These are phyloP conservation scores for Exophiala bonariae DNA, from an alignment of 2,329 filamentous ascomycete genomes.

Conservation along the genomic window DNA sequence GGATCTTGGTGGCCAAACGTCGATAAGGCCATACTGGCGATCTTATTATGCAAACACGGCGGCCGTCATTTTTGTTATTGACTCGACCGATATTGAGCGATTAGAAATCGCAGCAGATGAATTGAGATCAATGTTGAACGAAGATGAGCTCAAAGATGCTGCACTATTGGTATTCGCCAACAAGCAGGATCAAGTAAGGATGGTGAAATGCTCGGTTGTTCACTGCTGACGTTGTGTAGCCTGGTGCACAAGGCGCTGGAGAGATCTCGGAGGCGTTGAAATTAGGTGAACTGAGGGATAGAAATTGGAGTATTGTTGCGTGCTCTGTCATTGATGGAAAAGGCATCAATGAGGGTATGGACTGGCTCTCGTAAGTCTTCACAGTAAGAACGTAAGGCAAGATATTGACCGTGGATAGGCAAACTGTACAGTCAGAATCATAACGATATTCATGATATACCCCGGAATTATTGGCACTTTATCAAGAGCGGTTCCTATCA, in stretches of 20 bases:
- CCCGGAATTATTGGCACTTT: slow-evolving; percentile 2
- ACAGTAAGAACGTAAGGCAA: not conserved
- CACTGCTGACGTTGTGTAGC: slow-evolving; percentile 55
- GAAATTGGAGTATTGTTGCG: slow-evolving; percentile 99
- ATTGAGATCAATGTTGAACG: slow-evolving; percentile 89
- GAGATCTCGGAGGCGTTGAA: slow-evolving; percentile 94
- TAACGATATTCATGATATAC: slow-evolving; percentile 13
- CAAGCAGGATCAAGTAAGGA: slow-evolving; percentile 72
- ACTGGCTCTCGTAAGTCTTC: slow-evolving; percentile 66
- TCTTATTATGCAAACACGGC: slow-evolving; percentile 99
- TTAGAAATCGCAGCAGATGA: slow-evolving; percentile 91
- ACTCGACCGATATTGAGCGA: slow-evolving; percentile 95
- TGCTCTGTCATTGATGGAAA: slow-evolving; percentile 95
- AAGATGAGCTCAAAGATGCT: slow-evolving; percentile 93
- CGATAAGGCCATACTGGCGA: slow-evolving; percentile 96
- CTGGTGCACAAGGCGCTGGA: slow-evolving; percentile 90
- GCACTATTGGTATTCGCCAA: slow-evolving; percentile 94
- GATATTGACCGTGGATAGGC: slow-evolving; percentile 7
- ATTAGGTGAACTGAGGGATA: slow-evolving; percentile 85
- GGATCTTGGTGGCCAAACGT: slow-evolving; percentile 98
- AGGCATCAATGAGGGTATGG: slow-evolving; percentile 96
- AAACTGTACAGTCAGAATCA: slow-evolving; percentile 27
- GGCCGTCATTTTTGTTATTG: slow-evolving; percentile 97
- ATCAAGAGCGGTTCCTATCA: not conserved
- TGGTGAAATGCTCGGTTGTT: not conserved